phyloP scores from a whole-genome alignment of 2,329 filamentous ascomycete species.

The Aspergillus fischeri region DNA sequence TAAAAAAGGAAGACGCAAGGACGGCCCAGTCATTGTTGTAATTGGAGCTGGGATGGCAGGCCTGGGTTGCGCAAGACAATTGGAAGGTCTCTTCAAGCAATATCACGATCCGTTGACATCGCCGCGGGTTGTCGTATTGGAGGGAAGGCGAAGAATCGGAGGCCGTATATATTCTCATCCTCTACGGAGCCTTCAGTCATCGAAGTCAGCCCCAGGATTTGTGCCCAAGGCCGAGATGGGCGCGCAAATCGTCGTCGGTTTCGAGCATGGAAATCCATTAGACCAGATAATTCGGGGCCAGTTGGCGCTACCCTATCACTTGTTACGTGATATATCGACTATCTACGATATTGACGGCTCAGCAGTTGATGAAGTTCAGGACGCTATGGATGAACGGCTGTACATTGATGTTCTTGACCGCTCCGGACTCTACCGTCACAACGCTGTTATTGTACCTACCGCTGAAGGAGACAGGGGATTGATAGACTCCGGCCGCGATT shows the following conservation, averaged over 20 bases:
- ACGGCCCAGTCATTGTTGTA: conserved; percentile 72
- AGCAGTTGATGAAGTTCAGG: conserved; percentile 70
- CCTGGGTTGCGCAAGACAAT: conserved; percentile 82
- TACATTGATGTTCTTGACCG: conserved; percentile 95
- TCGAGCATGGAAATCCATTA: conserved; percentile 89
- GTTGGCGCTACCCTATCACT: conserved; percentile 79
- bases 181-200: conserved; percentile 55
- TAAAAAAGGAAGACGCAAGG: conserved; percentile 42
- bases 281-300: conserved; percentile 89
- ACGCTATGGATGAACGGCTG: conserved; percentile 80
- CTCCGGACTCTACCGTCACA: conserved; percentile 85
- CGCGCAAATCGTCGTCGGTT: conserved; percentile 96
- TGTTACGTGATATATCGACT: conserved; percentile 73
- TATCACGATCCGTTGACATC: conserved; percentile 65
- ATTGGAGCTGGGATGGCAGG: conserved; percentile 95
- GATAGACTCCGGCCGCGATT: conserved; percentile 79
- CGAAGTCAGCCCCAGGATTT: conserved; percentile 50
- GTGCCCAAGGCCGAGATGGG: conserved; percentile 90
- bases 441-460: conserved; percentile 63
- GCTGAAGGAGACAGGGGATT: conserved; percentile 78
- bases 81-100: conserved; percentile 81
- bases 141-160: conserved; percentile 82
- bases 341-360: conserved; percentile 69
- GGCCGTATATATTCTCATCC: conserved; percentile 89
- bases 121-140: conserved; percentile 72